Conservation (phyloP, 1,284 basidiomycete genomes). For the Tranzscheliella williamsii region DNA sequence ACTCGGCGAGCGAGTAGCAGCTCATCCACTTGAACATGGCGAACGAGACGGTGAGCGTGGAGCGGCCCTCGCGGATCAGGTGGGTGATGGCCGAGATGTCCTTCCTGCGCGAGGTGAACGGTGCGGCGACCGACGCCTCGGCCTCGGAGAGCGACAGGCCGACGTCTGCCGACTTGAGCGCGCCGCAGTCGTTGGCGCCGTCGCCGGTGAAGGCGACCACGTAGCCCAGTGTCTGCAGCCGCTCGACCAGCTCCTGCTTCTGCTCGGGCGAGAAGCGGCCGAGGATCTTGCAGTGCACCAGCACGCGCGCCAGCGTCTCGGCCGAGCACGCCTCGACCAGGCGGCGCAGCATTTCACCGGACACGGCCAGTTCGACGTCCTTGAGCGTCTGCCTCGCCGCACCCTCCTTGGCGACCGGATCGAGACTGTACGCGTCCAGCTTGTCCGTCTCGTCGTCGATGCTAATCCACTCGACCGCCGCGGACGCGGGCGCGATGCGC, state of each 20-base stretch:
- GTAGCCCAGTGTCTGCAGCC: constrained; percentile 31
- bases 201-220: constrained; percentile 35
- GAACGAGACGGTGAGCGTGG: constrained; percentile 18
- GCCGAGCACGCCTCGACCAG: constrained; percentile 16
- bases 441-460: constrained; percentile 10
- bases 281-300: constrained; percentile 37
- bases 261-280: constrained; percentile 43
- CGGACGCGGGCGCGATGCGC: constrained; percentile 2
- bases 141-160: constrained; percentile 42
- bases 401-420: constrained; percentile 3
- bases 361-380: constrained; percentile 35
- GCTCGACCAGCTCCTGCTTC: constrained; percentile 43
- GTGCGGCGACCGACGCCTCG: constrained; percentile 40
- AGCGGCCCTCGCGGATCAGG: constrained; percentile 37
- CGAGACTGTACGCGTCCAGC: constrained; percentile 38
- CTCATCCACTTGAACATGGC: constrained; percentile 37
- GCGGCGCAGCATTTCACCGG: constrained; percentile 27
- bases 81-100: constrained; percentile 28
- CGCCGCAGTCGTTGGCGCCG: constrained; percentile 45
- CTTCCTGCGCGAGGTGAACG: constrained; percentile 25
- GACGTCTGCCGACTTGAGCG: constrained; percentile 42
- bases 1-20: constrained; percentile 39
- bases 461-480: constrained; percentile 32
- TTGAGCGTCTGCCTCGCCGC: constrained; percentile 2
- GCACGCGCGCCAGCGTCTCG: constrained; percentile 34